phyloP scores from a whole-genome alignment of 2,329 filamentous ascomycete species.

The Cyphellophora attinorum region DNA sequence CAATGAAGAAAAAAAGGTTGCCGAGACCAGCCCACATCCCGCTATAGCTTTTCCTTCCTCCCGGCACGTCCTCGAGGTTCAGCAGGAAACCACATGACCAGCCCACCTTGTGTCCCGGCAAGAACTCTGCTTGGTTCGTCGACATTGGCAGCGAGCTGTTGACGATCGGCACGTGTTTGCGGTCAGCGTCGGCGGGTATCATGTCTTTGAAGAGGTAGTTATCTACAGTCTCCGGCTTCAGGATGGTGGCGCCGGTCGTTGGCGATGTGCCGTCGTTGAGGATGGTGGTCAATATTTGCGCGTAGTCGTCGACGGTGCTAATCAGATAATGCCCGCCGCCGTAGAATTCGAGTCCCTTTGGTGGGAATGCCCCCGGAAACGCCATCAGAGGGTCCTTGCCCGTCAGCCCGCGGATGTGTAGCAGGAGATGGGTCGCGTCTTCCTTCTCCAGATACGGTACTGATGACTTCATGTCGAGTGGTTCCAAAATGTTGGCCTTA shows the following conservation, averaged over 20 bases:
- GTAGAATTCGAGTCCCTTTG: conserved; percentile 2
- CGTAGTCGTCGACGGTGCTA: conserved; percentile 14
- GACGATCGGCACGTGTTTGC: conserved; percentile 6
- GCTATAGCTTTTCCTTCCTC: conserved; percentile 9
- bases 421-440: conserved; percentile 2
- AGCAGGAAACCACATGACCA: conserved; percentile 14
- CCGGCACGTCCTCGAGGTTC: conserved; percentile 13
- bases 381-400: conserved; percentile 2
- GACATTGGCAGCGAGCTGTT: conserved; percentile 6
- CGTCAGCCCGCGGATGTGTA: conserved; percentile 2
- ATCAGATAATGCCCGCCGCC: conserved; percentile 12
- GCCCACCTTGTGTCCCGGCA: conserved; percentile 8
- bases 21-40: conserved; percentile 15
- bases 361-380: conserved; percentile 1
- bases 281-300: conserved; percentile 10
- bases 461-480: conserved; percentile 28
- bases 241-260: conserved; percentile 8
- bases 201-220: conserved; percentile 14
- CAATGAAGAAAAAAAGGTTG: conserved; percentile 17
- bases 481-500: conserved; percentile 35
- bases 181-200: conserved; percentile 7
- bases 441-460: conserved; percentile 1
- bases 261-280: conserved; percentile 14
- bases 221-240: conserved; percentile 10
- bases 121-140: conserved; percentile 6